These are phyloP conservation scores for Ganoderma meredithae DNA, from an alignment of 1,284 basidiomycete genomes.

Conservation along the genomic window DNA sequence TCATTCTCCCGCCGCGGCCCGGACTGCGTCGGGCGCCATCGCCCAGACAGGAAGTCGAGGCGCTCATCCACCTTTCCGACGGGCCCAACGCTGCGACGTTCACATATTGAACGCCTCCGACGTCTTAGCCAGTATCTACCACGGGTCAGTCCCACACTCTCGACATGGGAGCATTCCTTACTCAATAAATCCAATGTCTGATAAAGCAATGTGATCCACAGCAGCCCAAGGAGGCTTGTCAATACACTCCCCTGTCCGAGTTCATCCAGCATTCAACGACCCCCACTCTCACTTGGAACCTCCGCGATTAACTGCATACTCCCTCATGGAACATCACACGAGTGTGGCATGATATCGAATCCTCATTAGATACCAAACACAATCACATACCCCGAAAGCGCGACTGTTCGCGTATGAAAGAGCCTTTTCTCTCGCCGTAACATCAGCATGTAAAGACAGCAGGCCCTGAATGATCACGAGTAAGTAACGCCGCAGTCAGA, in stretches of 20 bases:
- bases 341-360: neutral
- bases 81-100: neutral
- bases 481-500: neutral
- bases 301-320: neutral
- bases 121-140: neutral
- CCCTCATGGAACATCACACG: too few species aligned
- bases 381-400: neutral
- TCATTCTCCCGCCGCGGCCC: conserved; percentile 2
- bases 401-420: too few species aligned
- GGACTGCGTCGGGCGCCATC: neutral
- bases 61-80: neutral
- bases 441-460: conserved; percentile 34
- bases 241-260: too few species aligned
- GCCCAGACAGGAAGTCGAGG: neutral
- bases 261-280: too few species aligned
- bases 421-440: neutral
- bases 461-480: conserved; percentile 22
- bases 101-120: neutral
- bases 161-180: too few species aligned
- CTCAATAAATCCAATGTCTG: too few species aligned
- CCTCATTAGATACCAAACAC: too few species aligned
- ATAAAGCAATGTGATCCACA: too few species aligned
- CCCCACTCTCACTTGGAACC: too few species aligned
- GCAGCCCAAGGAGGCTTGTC: too few species aligned
- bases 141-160: neutral